phyloP scores from a whole-genome alignment of 2,329 filamentous ascomycete genomes.

The Colletotrichum sp. region DNA sequence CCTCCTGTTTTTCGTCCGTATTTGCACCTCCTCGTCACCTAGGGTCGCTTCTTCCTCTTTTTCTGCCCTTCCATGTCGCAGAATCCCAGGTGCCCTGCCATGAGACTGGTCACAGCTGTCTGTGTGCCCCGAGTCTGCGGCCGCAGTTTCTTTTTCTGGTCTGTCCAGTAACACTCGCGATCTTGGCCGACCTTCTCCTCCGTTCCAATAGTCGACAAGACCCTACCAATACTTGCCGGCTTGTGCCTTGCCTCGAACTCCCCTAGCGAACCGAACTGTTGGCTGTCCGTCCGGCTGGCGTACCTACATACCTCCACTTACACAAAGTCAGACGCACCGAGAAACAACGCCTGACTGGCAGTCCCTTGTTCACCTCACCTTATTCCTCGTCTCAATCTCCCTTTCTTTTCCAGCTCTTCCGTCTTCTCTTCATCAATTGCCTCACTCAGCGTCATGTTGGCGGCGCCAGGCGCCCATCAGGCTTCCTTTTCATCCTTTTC shows the following conservation, averaged over 20 bases:
- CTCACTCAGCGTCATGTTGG: conserved; percentile 8
- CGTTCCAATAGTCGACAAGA: not conserved
- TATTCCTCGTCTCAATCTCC: not conserved
- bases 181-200: not conserved
- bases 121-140: not conserved
- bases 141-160: not conserved
- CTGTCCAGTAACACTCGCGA: not conserved
- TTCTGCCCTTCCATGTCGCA: not conserved
- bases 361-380: not conserved
- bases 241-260: not conserved
- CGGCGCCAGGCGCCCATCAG: not conserved
- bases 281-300: not conserved
- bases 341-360: not conserved
- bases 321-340: not conserved
- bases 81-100: not conserved
- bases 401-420: not conserved
- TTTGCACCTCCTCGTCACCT: not conserved
- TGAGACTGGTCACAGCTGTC: conserved; percentile 13
- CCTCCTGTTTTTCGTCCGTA: not conserved
- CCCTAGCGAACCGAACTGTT: not conserved
- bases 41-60: not conserved
- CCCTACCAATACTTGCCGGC: not conserved
- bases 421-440: not conserved
- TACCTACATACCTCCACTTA: not conserved
- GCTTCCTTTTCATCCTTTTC: not conserved